Base-by-base conservation (phyloP, 768 basidiomycete genomes). In the Asterophora lycoperdoides region DNA sequence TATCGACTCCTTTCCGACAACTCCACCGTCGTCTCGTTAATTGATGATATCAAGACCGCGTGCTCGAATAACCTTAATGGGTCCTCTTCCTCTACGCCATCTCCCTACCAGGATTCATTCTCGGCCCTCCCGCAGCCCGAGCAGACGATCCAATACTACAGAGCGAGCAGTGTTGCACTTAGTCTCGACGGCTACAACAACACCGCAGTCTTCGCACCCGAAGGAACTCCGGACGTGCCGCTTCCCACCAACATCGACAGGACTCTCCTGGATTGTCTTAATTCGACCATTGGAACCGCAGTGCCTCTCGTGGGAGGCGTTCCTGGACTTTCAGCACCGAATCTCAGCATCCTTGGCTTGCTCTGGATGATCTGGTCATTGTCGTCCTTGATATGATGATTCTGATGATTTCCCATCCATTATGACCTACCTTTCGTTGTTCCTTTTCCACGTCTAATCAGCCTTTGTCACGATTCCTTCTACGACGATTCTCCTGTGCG, bases 101-200 rank as follows among this genome's bases (percentile, higher is more conserved):
- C 56, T 1, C 40, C 64, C 4, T 74, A 69, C 47, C 60, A 67
- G 13, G 65, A 69, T 39, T 59, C 67, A 0, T 55, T 51, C 5
- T 43, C 61, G 6, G 56, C 56, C 1, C 53, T 65, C 26, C 71
- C 74, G n/a, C 61, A 62, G 36, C 73, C 83, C 0, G 77, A 81
- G 55, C 76, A 83, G 56, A 75, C 73, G 0, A 56, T 85, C n/a
- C 78, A 86, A 49, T 87, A 86, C 61, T 87, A 81, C 57, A 80
- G 84, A 26, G 78, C 81, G 1, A 83, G 81, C 57, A 83, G 76
- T 38, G 72, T 84, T 32, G 77, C 75, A 2, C 68, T 86, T 19
- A 75, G 81, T 1, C 66, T 86, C 3, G 79, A 86, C 46, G 79
- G 79, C 0, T 86, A 86, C 59, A 85, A 86, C 56, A 76, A 86